Conservation (phyloP, 2,329 filamentous ascomycete genomes). For the Penicillium brevicompactum region DNA sequence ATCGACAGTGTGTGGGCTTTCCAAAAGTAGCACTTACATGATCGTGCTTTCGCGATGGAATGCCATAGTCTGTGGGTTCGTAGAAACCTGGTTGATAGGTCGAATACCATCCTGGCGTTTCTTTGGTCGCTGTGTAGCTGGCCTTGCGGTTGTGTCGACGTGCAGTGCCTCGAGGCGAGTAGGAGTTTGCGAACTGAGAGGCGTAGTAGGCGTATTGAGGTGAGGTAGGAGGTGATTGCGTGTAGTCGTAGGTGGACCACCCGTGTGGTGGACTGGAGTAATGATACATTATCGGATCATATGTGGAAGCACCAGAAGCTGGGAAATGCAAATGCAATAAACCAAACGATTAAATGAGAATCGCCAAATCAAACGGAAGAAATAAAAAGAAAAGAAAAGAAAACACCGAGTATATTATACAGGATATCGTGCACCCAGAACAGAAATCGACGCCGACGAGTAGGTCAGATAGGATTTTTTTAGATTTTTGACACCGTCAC, state of each 20-base stretch:
- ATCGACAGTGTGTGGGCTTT: conserved; percentile 43
- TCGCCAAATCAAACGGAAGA: conserved; percentile 15
- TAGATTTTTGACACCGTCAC: conserved; percentile 42
- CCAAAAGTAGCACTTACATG: conserved; percentile 66
- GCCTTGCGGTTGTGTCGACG: conserved; percentile 60
- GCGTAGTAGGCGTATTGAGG: conserved; percentile 56
- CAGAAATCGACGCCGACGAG: conserved; percentile 37
- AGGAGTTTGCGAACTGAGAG: conserved; percentile 55
- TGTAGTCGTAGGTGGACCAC: conserved; percentile 53
- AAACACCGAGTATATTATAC: conserved; percentile 47
- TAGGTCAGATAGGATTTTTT: conserved; percentile 22
- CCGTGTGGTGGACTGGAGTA: conserved; percentile 50
- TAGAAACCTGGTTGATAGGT: conserved; percentile 51
- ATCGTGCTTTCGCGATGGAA: conserved; percentile 59
- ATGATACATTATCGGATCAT: conserved; percentile 51
- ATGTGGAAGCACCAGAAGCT: conserved; percentile 19
- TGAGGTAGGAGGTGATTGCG: conserved; percentile 52
- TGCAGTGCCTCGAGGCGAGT: conserved; percentile 46
- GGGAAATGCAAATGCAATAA: conserved; percentile 13
- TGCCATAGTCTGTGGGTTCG: conserved; percentile 52
- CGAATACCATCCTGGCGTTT: conserved; percentile 46
- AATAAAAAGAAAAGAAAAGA: conserved; percentile 21
- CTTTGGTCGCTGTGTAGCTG: conserved; percentile 54
- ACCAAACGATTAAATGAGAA: conserved; percentile 15
- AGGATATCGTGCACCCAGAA: conserved; percentile 44